A percentile compares a stretch with the other conserved stretches of the same genome.
These are phyloP conservation scores for Phyllosticta citribraziliensis DNA, from an alignment of 2,329 filamentous ascomycete genomes.

Conservation along the genomic window DNA sequence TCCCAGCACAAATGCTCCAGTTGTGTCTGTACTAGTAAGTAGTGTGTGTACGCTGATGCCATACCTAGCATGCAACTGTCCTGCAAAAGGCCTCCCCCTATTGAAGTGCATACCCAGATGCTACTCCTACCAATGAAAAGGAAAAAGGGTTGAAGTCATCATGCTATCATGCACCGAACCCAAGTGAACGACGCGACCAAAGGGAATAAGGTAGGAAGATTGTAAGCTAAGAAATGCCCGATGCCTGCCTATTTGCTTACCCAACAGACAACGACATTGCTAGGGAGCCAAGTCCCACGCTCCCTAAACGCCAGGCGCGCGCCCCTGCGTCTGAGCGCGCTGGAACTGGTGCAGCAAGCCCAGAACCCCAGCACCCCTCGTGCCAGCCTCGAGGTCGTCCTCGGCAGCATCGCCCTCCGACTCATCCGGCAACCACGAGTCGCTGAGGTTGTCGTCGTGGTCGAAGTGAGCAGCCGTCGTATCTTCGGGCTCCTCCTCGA, in stretches of 20 bases:
- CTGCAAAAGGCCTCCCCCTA: too few relatives aligned
- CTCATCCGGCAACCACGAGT: slow-evolving; percentile 42
- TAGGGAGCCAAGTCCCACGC: neutral
- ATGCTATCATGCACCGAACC: too few relatives aligned
- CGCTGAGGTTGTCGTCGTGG: slow-evolving; percentile 51
- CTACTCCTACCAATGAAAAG: too few relatives aligned
- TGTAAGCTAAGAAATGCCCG: too few relatives aligned
- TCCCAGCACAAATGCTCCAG: too few relatives aligned
- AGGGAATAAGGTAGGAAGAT: too few relatives aligned
- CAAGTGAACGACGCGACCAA: too few relatives aligned
- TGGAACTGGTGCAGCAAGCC: slow-evolving; percentile 59
- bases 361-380: slow-evolving; percentile 47
- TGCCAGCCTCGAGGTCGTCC: slow-evolving; percentile 37
- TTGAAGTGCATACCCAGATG: too few relatives aligned
- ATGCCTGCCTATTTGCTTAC: neutral
- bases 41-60: too few relatives aligned
- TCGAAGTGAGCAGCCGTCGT: slow-evolving; percentile 11
- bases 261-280: neutral
- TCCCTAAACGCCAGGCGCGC: slow-evolving; percentile 23
- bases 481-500: slow-evolving; percentile 12
- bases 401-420: slow-evolving; percentile 34
- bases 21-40: too few relatives aligned
- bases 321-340: slow-evolving; percentile 47
- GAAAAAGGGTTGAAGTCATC: too few relatives aligned
- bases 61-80: too few relatives aligned